Evolutionary conservation across 2,329 filamentous ascomycete genomes (phyloP).

Genomic region (Lasiodiplodia sp.): DNA sequence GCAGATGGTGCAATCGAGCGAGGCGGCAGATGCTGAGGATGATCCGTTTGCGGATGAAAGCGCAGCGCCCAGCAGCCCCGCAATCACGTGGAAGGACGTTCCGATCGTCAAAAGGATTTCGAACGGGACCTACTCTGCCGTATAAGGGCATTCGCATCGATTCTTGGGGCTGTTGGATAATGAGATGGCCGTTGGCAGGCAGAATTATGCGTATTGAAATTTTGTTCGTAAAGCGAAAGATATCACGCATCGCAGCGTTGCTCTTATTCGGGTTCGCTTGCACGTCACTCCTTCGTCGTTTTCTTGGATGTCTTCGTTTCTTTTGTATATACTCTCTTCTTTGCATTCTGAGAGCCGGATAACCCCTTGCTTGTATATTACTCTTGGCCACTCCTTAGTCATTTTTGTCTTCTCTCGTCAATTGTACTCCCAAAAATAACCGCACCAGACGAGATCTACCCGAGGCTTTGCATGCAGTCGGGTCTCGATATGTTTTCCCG

Average conservation of each 20-base stretch:
- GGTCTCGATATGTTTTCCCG: background rate
- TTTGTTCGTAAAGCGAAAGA: constrained; percentile 16
- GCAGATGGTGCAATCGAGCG: constrained; percentile 50
- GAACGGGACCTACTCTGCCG: constrained; percentile 44
- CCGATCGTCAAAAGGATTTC: constrained; percentile 45
- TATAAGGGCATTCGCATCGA: constrained; percentile 6
- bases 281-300: constrained; percentile 13
- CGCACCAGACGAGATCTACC: background rate
- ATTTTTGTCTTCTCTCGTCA: background rate
- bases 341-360: constrained; percentile 9
- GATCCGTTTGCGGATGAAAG: constrained; percentile 76
- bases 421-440: background rate
- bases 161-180: constrained; percentile 23
- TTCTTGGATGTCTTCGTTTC: constrained; percentile 1
- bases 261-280: background rate
- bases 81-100: constrained; percentile 44
- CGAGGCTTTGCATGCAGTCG: background rate
- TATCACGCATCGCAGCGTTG: constrained; percentile 18
- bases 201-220: constrained; percentile 12
- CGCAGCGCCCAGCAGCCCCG: constrained; percentile 40
- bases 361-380: constrained; percentile 16
- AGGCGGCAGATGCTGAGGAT: constrained; percentile 54
- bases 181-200: constrained; percentile 20
- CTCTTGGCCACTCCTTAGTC: constrained; percentile 17
- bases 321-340: constrained; percentile 17